phyloP scores from a whole-genome alignment of 371 early-diverging fungal genomes.

The Mucor circinelloides region DNA sequence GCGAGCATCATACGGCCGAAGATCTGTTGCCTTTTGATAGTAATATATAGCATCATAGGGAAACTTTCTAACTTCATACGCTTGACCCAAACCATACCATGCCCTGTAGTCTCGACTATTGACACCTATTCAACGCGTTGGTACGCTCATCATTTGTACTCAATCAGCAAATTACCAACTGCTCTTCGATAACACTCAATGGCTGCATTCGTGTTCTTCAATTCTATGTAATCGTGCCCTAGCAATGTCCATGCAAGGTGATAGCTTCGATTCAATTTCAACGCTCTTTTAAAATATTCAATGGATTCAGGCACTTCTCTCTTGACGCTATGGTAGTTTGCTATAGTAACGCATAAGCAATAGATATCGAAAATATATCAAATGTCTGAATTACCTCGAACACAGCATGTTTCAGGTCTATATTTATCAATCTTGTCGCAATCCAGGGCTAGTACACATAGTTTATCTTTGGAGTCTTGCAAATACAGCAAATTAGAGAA shows the following conservation, averaged over 20 bases:
- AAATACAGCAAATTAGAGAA: constrained; percentile 92
- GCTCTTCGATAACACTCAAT: constrained; percentile 90
- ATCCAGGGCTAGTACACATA: constrained; percentile 82
- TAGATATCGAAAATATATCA: too few relatives aligned
- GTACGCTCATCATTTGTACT: not conserved
- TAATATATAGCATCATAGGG: constrained; percentile 85
- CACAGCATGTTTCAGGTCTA: constrained; percentile 87
- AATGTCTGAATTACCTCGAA: constrained; percentile 58
- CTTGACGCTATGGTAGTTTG: constrained; percentile 88
- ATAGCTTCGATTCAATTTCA: constrained; percentile 78
- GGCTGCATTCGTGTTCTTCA: constrained; percentile 87
- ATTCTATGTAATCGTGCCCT: constrained; percentile 95
- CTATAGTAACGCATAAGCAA: constrained; percentile 31
- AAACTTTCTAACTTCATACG: constrained; percentile 85
- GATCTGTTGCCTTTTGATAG: constrained; percentile 76
- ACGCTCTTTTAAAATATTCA: constrained; percentile 82
- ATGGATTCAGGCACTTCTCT: constrained; percentile 86
- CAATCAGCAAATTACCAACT: constrained; percentile 47
- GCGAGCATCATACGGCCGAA: constrained; percentile 78
- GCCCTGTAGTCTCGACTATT: constrained; percentile 88
- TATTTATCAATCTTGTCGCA: constrained; percentile 78
- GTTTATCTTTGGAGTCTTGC: constrained; percentile 65
- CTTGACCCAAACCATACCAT: constrained; percentile 93
- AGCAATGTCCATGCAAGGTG: constrained; percentile 89
- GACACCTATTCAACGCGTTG: constrained; percentile 46